phyloP scores from a whole-genome alignment of 2,329 filamentous ascomycete species.

The Penicillium corylophilum region DNA sequence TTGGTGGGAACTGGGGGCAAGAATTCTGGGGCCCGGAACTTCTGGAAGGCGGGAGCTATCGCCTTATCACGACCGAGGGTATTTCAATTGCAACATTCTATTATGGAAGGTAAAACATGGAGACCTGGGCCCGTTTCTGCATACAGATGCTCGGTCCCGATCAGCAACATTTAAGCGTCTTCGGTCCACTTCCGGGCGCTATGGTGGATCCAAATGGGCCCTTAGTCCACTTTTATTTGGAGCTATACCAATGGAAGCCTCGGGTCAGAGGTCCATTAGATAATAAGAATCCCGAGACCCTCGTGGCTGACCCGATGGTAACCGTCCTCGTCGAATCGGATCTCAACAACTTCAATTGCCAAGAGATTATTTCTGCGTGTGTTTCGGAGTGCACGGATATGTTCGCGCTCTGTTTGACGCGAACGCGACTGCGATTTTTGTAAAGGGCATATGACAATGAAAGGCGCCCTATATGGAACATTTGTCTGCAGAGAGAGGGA shows the following conservation, averaged over 20 bases:
- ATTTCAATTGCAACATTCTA: conserved; percentile 15
- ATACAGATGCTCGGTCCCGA: conserved; percentile 8
- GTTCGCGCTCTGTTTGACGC: background rate
- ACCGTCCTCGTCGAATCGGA: conserved; percentile 7
- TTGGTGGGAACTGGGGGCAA: conserved; percentile 10
- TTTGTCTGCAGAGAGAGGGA: background rate
- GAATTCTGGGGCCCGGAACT: conserved; percentile 19
- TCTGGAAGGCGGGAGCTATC: conserved; percentile 8
- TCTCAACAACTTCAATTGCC: conserved; percentile 7
- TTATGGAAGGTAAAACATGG: conserved; percentile 8
- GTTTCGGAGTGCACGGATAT: background rate
- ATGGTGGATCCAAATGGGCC: conserved; percentile 5
- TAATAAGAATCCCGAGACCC: conserved; percentile 17
- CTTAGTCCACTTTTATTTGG: background rate
- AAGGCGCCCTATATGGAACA: background rate
- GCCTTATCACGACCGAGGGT: conserved; percentile 6
- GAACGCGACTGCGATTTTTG: background rate
- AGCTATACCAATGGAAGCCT: conserved; percentile 1
- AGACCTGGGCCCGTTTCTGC: conserved; percentile 5
- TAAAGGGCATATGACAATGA: background rate
- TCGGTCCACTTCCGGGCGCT: conserved; percentile 8
- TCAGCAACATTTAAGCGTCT: conserved; percentile 18
- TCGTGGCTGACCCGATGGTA: conserved; percentile 14
- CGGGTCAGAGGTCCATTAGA: conserved; percentile 16
- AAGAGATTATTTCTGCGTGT: background rate